Evolutionary conservation across 1,139 yeast species (phyloP).

Genomic region (Arxiozyma heterogenica): DNA sequence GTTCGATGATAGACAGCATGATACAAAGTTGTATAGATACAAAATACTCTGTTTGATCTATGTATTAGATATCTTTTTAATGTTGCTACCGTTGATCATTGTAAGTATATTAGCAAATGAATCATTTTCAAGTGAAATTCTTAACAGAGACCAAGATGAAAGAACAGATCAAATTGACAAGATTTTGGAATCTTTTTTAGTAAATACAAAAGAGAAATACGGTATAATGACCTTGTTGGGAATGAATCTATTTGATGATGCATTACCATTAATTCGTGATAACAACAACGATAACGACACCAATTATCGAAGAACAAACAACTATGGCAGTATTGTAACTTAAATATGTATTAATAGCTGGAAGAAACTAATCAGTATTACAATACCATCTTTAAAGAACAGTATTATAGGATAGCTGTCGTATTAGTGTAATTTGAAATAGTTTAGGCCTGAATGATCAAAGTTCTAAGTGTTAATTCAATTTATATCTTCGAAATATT

Average conservation of each 20-base stretch:
- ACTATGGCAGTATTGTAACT: not conserved
- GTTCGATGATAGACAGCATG: not conserved
- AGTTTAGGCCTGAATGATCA: too few relatives aligned
- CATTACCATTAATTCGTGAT: not conserved
- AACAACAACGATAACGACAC: not conserved
- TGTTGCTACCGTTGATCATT: not conserved
- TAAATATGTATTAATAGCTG: not conserved
- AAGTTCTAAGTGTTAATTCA: too few relatives aligned
- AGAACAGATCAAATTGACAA: not conserved
- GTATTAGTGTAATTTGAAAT: too few relatives aligned
- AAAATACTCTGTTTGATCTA: not conserved
- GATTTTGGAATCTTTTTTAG: not conserved
- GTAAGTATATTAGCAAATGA: not conserved
- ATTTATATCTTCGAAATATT: too few relatives aligned
- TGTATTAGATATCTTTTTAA: not conserved
- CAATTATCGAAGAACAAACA: not conserved
- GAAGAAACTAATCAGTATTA: too few relatives aligned
- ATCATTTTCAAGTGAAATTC: not conserved
- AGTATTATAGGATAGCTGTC: too few relatives aligned
- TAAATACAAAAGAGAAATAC: not conserved
- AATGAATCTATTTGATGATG: not conserved
- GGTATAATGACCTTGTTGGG: not conserved
- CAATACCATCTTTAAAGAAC: too few relatives aligned
- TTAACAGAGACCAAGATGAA: not conserved
- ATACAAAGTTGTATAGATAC: not conserved